phyloP scores from a whole-genome alignment of 306 rosid genomes.

The Comarum palustre region DNA sequence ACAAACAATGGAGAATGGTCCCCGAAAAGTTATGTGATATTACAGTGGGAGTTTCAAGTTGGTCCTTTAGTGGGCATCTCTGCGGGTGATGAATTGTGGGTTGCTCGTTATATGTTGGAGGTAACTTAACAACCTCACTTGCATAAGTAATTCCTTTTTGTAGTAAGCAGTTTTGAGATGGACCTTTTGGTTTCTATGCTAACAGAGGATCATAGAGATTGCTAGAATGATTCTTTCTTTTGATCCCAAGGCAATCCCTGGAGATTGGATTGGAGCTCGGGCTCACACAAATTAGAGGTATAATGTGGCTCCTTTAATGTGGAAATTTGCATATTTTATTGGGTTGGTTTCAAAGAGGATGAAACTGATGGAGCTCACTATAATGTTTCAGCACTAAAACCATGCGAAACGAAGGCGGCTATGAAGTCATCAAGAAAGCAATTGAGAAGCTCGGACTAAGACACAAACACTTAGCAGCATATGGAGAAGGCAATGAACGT shows the following conservation, averaged over 20 bases:
- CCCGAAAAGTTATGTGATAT: too few relatives aligned
- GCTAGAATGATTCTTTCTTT: slow-evolving; percentile 77
- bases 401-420: slow-evolving; percentile 79
- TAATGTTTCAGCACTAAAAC: slow-evolving; percentile 62
- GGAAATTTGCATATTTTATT: background rate
- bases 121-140: slow-evolving; percentile 29
- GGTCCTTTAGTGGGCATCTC: slow-evolving; percentile 86
- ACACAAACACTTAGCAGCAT: slow-evolving; percentile 86
- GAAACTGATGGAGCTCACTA: background rate
- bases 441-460: slow-evolving; percentile 64
- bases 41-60: slow-evolving; percentile 97
- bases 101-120: slow-evolving; percentile 87
- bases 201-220: slow-evolving; percentile 83
- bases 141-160: background rate
- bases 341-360: slow-evolving; percentile 4
- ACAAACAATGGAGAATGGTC: too few relatives aligned
- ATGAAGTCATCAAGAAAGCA: slow-evolving; percentile 69
- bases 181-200: background rate
- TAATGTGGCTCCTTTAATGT: background rate
- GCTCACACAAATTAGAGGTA: slow-evolving; percentile 98
- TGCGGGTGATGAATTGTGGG: slow-evolving; percentile 83
- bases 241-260: slow-evolving; percentile 96
- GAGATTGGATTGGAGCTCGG: slow-evolving; percentile 99
- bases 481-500: slow-evolving; percentile 95
- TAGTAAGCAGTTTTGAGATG: background rate